These are phyloP conservation scores for Zelopaecilomyces penicillatus DNA, from an alignment of 2,329 filamentous ascomycete species.

Conservation along the genomic window DNA sequence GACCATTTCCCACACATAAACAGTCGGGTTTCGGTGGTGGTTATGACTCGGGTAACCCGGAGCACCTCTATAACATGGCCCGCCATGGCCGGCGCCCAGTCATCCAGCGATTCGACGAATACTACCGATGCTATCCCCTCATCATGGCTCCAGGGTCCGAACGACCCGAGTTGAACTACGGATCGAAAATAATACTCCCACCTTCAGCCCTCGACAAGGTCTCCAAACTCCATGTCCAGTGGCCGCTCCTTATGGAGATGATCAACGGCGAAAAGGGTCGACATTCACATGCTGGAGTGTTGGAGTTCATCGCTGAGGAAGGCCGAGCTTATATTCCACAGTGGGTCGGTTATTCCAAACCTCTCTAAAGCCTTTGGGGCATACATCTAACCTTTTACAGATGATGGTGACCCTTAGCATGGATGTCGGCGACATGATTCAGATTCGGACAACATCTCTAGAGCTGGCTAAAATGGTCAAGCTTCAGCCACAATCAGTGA, in stretches of 20 bases:
- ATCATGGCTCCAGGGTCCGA: conserved; percentile 89
- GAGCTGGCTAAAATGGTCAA: conserved; percentile 90
- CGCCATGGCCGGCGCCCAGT: conserved; percentile 38
- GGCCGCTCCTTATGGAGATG: conserved; percentile 94
- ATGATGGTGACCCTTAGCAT: conserved; percentile 89
- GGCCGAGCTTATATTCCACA: conserved; percentile 92
- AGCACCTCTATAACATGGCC: conserved; percentile 41
- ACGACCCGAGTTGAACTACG: conserved; percentile 83
- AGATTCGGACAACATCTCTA: conserved; percentile 90
- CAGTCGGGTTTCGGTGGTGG: conserved; percentile 32
- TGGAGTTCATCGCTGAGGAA: conserved; percentile 97
- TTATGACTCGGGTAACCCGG: conserved; percentile 40
- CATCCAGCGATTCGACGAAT: conserved; percentile 86
- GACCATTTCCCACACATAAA: conserved; percentile 10
- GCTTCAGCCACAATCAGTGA: conserved; percentile 84
- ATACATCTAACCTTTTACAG: conserved; percentile 35
- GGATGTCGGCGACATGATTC: conserved; percentile 87
- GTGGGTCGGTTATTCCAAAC: conserved; percentile 55
- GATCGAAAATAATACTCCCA: conserved; percentile 96
- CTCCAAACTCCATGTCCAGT: conserved; percentile 90
- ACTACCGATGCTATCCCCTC: conserved; percentile 94
- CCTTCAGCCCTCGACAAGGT: conserved; percentile 94
- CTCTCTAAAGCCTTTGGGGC: not conserved
- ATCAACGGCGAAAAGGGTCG: conserved; percentile 75
- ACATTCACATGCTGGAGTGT: conserved; percentile 85